Evolutionary conservation across 2,329 filamentous ascomycete species (phyloP).

Genomic region (Phyllosticta citribraziliensis): DNA sequence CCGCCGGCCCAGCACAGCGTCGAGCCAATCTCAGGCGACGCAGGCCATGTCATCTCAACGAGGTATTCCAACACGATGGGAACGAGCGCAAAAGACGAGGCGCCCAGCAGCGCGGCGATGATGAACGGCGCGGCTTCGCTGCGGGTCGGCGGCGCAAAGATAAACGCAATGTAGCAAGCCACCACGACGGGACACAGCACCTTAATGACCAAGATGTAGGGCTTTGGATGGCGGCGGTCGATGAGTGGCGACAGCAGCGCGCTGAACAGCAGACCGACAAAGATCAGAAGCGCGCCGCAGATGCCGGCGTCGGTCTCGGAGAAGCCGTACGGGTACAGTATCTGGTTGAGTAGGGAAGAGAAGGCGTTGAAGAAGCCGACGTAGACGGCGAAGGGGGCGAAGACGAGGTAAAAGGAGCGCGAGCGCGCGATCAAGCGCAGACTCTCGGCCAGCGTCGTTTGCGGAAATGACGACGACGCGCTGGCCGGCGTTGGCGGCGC

Average conservation of each 20-base stretch:
- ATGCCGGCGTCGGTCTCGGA: conserved; percentile 78
- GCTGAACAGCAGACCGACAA: conserved; percentile 70
- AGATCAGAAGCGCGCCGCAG: conserved; percentile 77
- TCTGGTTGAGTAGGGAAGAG: conserved; percentile 81
- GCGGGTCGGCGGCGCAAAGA: conserved; percentile 65
- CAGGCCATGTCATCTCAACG: conserved; percentile 77
- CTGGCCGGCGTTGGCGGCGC: conserved; percentile 59
- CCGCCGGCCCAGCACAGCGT: conserved; percentile 80
- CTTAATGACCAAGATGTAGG: conserved; percentile 65
- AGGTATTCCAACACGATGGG: conserved; percentile 81
- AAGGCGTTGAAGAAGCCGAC: conserved; percentile 91
- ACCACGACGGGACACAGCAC: conserved; percentile 65
- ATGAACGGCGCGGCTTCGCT: conserved; percentile 60
- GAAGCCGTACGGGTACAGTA: conserved; percentile 79
- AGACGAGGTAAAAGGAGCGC: conserved; percentile 68
- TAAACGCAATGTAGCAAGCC: conserved; percentile 62
- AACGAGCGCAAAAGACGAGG: conserved; percentile 67
- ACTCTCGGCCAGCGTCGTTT: conserved; percentile 44
- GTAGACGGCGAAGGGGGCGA: conserved; percentile 73
- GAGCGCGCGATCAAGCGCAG: conserved; percentile 42
- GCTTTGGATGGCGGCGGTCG: conserved; percentile 61
- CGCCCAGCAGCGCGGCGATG: conserved; percentile 67
- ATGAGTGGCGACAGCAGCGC: conserved; percentile 73
- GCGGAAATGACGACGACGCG: conserved; percentile 50
- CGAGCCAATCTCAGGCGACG: conserved; percentile 74